Evolutionary conservation across 2,329 filamentous ascomycete species (phyloP).

Genomic region (Alternaria consortialis): DNA sequence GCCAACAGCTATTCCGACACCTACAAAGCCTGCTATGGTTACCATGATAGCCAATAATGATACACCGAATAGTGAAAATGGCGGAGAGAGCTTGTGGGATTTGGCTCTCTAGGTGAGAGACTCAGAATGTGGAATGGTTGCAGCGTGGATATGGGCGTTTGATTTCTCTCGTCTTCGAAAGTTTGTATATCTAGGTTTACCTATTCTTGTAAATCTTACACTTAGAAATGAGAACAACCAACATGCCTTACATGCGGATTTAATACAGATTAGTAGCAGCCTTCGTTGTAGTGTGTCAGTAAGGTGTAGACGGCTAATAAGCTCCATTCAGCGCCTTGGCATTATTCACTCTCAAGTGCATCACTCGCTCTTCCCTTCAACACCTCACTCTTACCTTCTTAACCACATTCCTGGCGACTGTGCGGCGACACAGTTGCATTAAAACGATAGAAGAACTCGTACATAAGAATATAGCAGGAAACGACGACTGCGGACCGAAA

Average conservation of each 20-base stretch:
- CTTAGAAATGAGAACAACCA: neutral
- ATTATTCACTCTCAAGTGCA: neutral
- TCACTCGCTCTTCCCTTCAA: neutral
- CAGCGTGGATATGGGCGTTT: neutral
- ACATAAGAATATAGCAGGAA: no score
- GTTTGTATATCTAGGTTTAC: neutral
- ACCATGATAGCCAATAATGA: neutral
- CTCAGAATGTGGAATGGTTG: neutral
- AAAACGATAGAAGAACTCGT: no score
- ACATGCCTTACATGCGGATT: neutral
- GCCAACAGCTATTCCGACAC: neutral
- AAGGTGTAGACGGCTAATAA: neutral
- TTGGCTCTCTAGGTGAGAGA: neutral
- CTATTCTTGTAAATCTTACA: neutral
- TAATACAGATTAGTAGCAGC: neutral
- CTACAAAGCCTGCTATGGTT: neutral
- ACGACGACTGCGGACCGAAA: no score
- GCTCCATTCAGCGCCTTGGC: neutral
- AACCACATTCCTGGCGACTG: no score
- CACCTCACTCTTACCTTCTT: no score
- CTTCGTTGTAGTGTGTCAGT: neutral
- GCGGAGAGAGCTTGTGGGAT: neutral
- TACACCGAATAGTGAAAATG: accelerated
- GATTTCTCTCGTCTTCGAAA: neutral
- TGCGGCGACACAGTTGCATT: no score